Percentiles rank a stretch among this genome's conserved stretches.
Evolutionary conservation across 192 early-diverging fungal species (phyloP).

Genomic region (Linderina pennispora): DNA sequence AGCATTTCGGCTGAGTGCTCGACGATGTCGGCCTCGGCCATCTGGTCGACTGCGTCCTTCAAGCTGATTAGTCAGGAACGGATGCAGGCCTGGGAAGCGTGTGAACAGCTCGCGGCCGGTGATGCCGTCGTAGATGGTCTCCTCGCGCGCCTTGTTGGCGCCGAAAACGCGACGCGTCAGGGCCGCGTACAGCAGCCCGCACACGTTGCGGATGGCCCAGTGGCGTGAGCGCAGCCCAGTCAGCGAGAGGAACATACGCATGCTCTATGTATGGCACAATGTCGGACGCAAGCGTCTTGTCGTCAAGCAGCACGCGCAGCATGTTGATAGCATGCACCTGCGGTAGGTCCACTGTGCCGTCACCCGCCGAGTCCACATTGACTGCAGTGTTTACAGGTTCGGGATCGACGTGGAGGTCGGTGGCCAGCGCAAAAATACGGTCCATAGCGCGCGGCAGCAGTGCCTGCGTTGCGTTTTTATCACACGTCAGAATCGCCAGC

Average conservation of each 20-base stretch:
- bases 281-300: slow-evolving; percentile 67
- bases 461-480: slow-evolving; percentile 51
- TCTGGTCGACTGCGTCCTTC: slow-evolving; percentile 57
- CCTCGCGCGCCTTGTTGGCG: slow-evolving; percentile 67
- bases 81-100: slow-evolving; percentile 73
- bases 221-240: slow-evolving; percentile 68
- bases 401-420: slow-evolving; percentile 16
- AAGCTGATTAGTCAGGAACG: slow-evolving; percentile 71
- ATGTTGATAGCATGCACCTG: slow-evolving; percentile 95
- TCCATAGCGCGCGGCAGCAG: slow-evolving; percentile 64
- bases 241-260: slow-evolving; percentile 71
- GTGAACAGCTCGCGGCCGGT: slow-evolving; percentile 89
- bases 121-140: slow-evolving; percentile 67
- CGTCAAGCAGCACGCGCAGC: slow-evolving; percentile 74
- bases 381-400: background rate
- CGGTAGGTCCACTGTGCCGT: slow-evolving; percentile 73
- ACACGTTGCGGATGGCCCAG: slow-evolving; percentile 93
- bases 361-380: slow-evolving; percentile 6
- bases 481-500: slow-evolving; percentile 71
- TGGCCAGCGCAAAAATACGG: slow-evolving; percentile 57
- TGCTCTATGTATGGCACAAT: slow-evolving; percentile 72
- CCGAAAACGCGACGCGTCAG: slow-evolving; percentile 81
- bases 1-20: background rate
- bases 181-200: slow-evolving; percentile 87
- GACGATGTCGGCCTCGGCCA: slow-evolving; percentile 21